Base-by-base conservation (phyloP, 1,284 basidiomycete genomes). In the Mycosarcoma mackinlayi region DNA sequence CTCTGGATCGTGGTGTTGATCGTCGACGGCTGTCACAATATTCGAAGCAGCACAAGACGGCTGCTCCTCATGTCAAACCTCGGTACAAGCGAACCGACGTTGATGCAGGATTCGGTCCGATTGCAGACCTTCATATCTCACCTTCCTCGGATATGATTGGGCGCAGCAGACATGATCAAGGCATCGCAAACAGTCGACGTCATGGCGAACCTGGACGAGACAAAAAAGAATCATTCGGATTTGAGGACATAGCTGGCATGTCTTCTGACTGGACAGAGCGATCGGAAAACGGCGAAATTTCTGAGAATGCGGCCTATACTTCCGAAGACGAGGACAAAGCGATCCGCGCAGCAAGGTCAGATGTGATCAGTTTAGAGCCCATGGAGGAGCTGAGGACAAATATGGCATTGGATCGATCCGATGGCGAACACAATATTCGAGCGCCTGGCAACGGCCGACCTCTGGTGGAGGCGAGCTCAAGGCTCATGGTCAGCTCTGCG, bases 201-300 rank as follows among this genome's bases (percentile, higher is more conserved):
- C 48, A 44, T 14, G 44, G 31, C 6, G 48, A 42, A 6, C 34
- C 54, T 23, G 39, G 31, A 11, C 44, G 51, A 18, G 46, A 50
- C n/a, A 41, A 40, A 27, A 52, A 42, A 33, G 54, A 6, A 13
- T 28, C 24, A 4, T 34, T 24, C 4, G 45, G 45, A 16, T 38
- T 45, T 11, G 67, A 64, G 9, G 67, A 70, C 25, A 31, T 53
- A 5, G 65, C 56, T 1, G 70, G 70, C 11, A 64, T 73, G 54
- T 73, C 70, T 19, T 73, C 70, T 0, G 70, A 73, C 31, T 73
- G 70, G 70, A 73, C 70, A 16, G 70, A 73, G 27, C 60, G 60
- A 16, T 73, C 70, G 7, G 70, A 69, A 27, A 68, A 64, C n/a
- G 68, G 64, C 24, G 63, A 65, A 18, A 28, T 41, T 16, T 71